These are phyloP conservation scores for Microstroma glucosiphilum DNA, from an alignment of 1,284 basidiomycete species.

Conservation along the genomic window DNA sequence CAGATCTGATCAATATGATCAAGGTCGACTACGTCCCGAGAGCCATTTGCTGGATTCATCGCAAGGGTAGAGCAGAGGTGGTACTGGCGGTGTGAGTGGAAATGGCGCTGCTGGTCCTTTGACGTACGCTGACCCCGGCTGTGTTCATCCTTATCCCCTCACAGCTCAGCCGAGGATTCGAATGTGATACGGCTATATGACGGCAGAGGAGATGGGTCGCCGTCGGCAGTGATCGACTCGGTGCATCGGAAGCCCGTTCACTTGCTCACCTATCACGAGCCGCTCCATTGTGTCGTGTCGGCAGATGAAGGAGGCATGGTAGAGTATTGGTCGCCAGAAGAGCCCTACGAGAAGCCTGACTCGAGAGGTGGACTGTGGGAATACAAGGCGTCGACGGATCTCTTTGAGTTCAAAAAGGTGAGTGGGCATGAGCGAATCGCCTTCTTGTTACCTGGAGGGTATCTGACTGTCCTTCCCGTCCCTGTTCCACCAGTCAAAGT, in stretches of 20 bases:
- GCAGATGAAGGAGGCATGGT: conserved; percentile 91
- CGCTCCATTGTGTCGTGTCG: conserved; percentile 83
- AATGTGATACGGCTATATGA: conserved; percentile 83
- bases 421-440: conserved; percentile 14
- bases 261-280: conserved; percentile 81
- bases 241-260: conserved; percentile 84
- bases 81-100: conserved; percentile 82
- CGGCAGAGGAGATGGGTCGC: conserved; percentile 73
- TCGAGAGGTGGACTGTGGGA: conserved; percentile 65
- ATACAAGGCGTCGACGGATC: conserved; percentile 82
- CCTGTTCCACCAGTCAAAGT: conserved; percentile 65
- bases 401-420: conserved; percentile 98
- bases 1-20: conserved; percentile 99
- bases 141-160: background rate
- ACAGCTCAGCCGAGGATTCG: conserved; percentile 70
- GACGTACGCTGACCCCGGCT: conserved; percentile 58
- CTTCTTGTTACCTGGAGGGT: background rate
- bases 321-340: conserved; percentile 92
- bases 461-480: background rate
- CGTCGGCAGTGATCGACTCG: conserved; percentile 67
- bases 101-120: no score
- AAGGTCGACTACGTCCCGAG: conserved; percentile 77
- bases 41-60: conserved; percentile 88
- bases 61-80: conserved; percentile 75
- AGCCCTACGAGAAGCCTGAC: conserved; percentile 65